Base-by-base conservation (phyloP, 768 basidiomycete genomes). In the Guyanaporus albipodus region DNA sequence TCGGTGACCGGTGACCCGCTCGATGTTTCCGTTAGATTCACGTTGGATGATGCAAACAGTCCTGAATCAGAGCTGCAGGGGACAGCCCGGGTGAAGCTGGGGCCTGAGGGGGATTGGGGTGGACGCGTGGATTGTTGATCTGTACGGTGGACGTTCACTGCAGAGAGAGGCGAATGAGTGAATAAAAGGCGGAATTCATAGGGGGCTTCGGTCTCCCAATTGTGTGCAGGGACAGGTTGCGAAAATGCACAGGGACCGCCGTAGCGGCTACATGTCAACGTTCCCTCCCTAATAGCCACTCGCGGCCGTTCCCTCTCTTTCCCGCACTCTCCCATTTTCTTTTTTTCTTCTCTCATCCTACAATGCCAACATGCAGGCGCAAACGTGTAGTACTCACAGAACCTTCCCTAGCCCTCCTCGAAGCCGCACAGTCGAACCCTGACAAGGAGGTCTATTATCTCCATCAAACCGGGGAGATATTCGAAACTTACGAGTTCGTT, bases 401-500 rank as follows among this genome's bases (percentile, higher is more conserved):
- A 69, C 85, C 87, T 54, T 80, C 87, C 42, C 76, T 79, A 37
- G 68, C 78, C 56, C 82, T 91, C 63, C 74, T 87, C 52, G 76
- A 79, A 52, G 77, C 79, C 49, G 74, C 75, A 60, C 75, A 80
- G 66, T 68, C 78, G 34, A 79, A 83, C 72, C 82, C 81, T 28
- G 72, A 74, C 67, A 80, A 72, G 62, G 82, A 84, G 55, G 93
- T 97, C 67, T 98, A 83, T 72, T 94, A 89, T 74, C 85, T 98
- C 62, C 74, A 83, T 54, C 84, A 91, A 68, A 98, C 95, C 4
- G 95, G 94, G 62, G 95, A 98, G 79, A 89, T 98, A 69, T 98
- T 98, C 67, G 85, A 91, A 54, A 84, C 84, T 63, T 98, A 96
- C 64, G 93, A 96, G 94, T 96, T 62, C 64, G 89, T 45, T 46